These are phyloP conservation scores for Malassezia vespertilionis DNA, from an alignment of 1,284 basidiomycete species.

Conservation along the genomic window DNA sequence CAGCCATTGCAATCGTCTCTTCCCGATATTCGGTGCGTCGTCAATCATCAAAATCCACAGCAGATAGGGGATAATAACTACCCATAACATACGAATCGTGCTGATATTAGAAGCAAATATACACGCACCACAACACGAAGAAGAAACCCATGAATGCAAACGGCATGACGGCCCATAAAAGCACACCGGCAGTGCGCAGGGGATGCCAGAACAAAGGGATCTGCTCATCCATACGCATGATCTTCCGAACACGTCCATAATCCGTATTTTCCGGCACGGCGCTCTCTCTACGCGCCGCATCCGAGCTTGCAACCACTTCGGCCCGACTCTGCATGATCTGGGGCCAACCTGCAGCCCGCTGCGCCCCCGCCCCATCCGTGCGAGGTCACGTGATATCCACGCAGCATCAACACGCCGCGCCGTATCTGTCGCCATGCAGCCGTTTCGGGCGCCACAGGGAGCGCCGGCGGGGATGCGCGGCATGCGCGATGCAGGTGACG, in stretches of 20 bases:
- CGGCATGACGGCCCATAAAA: constrained; percentile 71
- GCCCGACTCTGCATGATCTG: too few species aligned
- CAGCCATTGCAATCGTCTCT: constrained; percentile 66
- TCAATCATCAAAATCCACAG: constrained; percentile 65
- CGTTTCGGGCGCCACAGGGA: constrained; percentile 14
- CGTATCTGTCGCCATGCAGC: constrained; percentile 10
- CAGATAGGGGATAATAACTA: constrained; percentile 66
- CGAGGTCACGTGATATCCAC: constrained; percentile 6
- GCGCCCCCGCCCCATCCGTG: too few species aligned
- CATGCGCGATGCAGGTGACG: background rate
- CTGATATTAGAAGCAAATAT: constrained; percentile 52
- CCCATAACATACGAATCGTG: constrained; percentile 80
- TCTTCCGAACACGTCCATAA: too few species aligned
- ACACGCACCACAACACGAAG: constrained; percentile 64
- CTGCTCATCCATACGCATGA: background rate
- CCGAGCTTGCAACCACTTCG: too few species aligned
- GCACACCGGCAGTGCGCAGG: constrained; percentile 54
- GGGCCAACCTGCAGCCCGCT: too few species aligned
- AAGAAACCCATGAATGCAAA: constrained; percentile 62
- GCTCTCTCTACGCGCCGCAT: too few species aligned
- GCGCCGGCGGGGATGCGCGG: background rate
- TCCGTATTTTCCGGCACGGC: too few species aligned
- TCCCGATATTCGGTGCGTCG: constrained; percentile 65
- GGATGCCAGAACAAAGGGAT: constrained; percentile 13
- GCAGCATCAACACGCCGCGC: background rate